Base-by-base conservation (phyloP, 441 rosid species). In the Sinapis alba region DNA sequence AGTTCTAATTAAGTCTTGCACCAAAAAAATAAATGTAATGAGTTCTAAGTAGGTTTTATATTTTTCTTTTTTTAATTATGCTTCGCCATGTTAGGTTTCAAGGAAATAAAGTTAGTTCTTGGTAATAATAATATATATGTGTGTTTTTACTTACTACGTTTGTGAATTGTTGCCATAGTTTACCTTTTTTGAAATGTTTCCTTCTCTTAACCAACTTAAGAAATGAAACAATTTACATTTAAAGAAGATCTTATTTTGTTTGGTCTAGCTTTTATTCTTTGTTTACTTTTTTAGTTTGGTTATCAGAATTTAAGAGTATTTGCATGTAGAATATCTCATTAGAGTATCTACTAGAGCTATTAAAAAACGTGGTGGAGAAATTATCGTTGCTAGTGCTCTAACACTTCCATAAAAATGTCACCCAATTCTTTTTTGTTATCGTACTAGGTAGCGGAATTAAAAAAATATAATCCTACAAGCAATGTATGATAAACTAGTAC, bases 91-190 rank as follows among this genome's bases (percentile, higher is more conserved):
- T 51, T 23, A 26, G 1, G 7, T 20, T 63, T 11, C 23, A 1
- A 16, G 41, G 5, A n/a, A 53, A 53, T 24, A 1, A 18, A 27
- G 63, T 16, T 38, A 18, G 56, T 15, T 7, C 7, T 56, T 50
- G 2, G 23, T 15, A 67, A 74, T 47, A 67, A 74, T 30, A 19
- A 8, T 32, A 21, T 47, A 30, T n/a, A n/a, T n/a, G n/a, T n/a
- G 20, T 57, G 66, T 18, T 57, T 41, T 65, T 19, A 7, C 1
- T 63, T 34, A 6, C n/a, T 61, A 30, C n/a, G 1, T 15, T 5
- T 62, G 51, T 30, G 24, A 19, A 41, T 28, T 27, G 6, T 27
- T 27, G 2, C 15, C 24, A 45, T 47, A 2, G 7, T 20, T 45
- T 71, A 28, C 10, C 13, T 3, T 28, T 10, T 41, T n/a, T 45